Evolutionary conservation across 2,329 filamentous ascomycete species (phyloP).

Genomic region (Fusarium longipes): DNA sequence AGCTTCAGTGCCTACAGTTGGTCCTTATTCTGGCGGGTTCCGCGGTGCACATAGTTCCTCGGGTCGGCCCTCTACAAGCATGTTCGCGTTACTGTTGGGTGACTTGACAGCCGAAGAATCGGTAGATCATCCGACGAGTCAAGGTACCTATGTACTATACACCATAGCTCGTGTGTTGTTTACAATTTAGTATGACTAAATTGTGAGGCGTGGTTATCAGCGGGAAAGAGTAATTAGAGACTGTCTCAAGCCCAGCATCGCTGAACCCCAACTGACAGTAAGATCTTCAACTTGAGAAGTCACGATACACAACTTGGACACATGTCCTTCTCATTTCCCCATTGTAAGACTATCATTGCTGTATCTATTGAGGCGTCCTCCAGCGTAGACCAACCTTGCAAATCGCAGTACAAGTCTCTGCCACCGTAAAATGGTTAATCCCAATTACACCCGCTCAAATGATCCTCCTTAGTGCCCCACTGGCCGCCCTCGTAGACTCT

Average conservation of each 20-base stretch:
- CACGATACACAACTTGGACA: neutral
- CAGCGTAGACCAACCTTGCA: neutral
- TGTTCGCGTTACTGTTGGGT: slow-evolving; percentile 1
- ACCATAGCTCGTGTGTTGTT: neutral
- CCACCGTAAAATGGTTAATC: neutral
- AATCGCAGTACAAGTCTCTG: slow-evolving; percentile 1
- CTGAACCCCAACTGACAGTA: neutral
- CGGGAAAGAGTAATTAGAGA: neutral
- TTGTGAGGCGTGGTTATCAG: neutral
- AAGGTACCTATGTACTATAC: neutral
- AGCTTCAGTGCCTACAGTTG: neutral
- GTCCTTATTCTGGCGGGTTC: neutral
- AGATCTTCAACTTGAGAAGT: neutral
- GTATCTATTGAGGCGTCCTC: neutral
- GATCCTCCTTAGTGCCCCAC: slow-evolving; percentile 13
- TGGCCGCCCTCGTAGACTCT: neutral
- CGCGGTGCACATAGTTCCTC: slow-evolving; percentile 13
- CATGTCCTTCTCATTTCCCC: neutral
- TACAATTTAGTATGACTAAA: slow-evolving; percentile 26
- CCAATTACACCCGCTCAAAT: neutral
- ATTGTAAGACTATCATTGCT: neutral
- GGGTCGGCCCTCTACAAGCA: slow-evolving; percentile 20
- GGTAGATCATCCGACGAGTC: slow-evolving; percentile 13
- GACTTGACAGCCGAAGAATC: slow-evolving; percentile 6
- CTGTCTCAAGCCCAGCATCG: neutral